phyloP scores from a whole-genome alignment of 805 yeast genomes.

The Metschnikowia henanensis region DNA sequence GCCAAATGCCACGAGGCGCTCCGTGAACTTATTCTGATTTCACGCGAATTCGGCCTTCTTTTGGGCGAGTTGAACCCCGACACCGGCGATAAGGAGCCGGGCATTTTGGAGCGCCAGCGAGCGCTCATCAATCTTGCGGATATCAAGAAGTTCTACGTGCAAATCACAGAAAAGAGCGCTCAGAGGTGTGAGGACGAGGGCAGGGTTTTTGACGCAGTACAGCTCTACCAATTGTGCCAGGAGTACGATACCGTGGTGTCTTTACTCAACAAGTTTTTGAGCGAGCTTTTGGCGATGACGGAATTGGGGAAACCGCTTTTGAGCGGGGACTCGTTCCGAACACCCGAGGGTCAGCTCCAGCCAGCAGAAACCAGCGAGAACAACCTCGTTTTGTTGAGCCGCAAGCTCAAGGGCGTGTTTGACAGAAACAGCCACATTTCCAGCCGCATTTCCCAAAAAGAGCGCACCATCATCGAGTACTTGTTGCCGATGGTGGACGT shows the following conservation, averaged over 20 bases:
- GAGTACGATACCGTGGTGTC: constrained; percentile 80
- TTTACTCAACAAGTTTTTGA: constrained; percentile 71
- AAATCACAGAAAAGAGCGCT: constrained; percentile 84
- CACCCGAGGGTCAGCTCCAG: constrained; percentile 33
- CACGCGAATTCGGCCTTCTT: constrained; percentile 77
- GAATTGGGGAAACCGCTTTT: constrained; percentile 63
- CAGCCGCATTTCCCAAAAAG: constrained; percentile 50
- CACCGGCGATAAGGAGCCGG: constrained; percentile 78
- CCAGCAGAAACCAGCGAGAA: constrained; percentile 43
- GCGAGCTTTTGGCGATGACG: constrained; percentile 71
- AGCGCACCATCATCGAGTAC: constrained; percentile 63
- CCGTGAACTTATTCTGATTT: constrained; percentile 79
- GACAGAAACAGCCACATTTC: constrained; percentile 60
- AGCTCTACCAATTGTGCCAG: constrained; percentile 84
- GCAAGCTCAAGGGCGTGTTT: constrained; percentile 44
- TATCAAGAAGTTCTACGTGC: constrained; percentile 59
- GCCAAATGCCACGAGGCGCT: constrained; percentile 73
- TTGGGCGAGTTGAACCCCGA: constrained; percentile 75
- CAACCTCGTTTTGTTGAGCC: constrained; percentile 47
- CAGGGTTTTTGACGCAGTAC: constrained; percentile 77
- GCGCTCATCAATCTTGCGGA: constrained; percentile 57
- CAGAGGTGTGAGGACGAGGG: constrained; percentile 90
- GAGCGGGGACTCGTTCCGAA: constrained; percentile 37
- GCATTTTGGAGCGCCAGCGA: constrained; percentile 79
- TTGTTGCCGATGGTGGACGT: constrained; percentile 69